phyloP scores from a whole-genome alignment of 768 basidiomycete genomes.

The Terana coerulea region DNA sequence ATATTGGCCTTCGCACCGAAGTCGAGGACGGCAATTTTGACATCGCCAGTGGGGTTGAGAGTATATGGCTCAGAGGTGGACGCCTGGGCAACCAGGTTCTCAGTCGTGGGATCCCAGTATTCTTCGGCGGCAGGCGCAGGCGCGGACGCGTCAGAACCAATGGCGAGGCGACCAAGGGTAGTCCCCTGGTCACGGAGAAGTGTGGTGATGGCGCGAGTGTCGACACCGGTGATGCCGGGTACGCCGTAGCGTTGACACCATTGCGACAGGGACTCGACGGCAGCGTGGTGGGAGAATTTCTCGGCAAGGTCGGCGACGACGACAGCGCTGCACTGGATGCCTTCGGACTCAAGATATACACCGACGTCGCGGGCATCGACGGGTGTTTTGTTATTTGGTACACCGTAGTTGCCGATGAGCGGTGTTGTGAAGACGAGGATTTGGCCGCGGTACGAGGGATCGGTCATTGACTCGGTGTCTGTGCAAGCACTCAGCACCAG shows the following conservation, averaged over 20 bases:
- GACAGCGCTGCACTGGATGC: constrained; percentile 88
- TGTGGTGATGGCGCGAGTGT: constrained; percentile 93
- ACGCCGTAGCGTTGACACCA: constrained; percentile 92
- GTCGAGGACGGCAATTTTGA: constrained; percentile 94
- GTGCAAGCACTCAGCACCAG: constrained; percentile 3
- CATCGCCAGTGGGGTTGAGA: constrained; percentile 81
- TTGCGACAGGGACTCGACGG: constrained; percentile 86
- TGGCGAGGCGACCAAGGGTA: constrained; percentile 85
- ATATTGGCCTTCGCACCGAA: constrained; percentile 99
- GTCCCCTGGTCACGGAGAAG: constrained; percentile 96
- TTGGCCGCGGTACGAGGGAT: constrained; percentile 97
- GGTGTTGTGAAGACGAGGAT: constrained; percentile 99
- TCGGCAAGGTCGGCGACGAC: constrained; percentile 95
- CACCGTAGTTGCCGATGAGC: constrained; percentile 98
- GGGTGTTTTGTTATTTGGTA: constrained; percentile 76
- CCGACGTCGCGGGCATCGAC: constrained; percentile 76
- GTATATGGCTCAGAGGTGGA: constrained; percentile 84
- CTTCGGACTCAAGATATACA: constrained; percentile 82
- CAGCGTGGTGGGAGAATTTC: constrained; percentile 90
- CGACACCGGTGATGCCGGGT: constrained; percentile 94
- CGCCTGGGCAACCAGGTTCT: constrained; percentile 92
- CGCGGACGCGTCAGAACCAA: constrained; percentile 67
- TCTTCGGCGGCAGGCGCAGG: constrained; percentile 60
- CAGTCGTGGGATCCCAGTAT: constrained; percentile 89
- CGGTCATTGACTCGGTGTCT: constrained; percentile 99